phyloP scores from a whole-genome alignment of 805 yeast species.

The Saccharomycopsis guyanensis region DNA sequence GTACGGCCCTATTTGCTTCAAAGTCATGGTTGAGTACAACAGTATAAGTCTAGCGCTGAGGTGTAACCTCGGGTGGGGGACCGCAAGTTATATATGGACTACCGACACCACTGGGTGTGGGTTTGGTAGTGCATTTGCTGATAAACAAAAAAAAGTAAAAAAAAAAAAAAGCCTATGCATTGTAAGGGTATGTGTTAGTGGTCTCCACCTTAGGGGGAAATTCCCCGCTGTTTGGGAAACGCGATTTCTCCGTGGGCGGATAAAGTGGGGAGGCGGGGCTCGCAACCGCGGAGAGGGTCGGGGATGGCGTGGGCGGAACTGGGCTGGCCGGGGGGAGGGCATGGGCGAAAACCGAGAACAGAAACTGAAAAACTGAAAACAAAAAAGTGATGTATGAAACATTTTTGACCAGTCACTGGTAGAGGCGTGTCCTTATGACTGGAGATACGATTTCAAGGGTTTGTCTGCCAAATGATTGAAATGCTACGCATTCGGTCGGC shows the following conservation, averaged over 20 bases:
- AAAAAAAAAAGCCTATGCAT: constrained; percentile 1
- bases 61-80: neutral
- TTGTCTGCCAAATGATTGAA: neutral
- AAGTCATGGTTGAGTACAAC: neutral
- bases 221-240: neutral
- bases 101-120: neutral
- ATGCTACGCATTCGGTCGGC: neutral
- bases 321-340: neutral
- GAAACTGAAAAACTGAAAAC: too few relatives aligned
- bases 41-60: neutral
- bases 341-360: too few relatives aligned
- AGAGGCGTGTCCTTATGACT: neutral
- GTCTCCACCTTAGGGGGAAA: too few relatives aligned
- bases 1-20: neutral
- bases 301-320: too few relatives aligned
- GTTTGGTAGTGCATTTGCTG: constrained; percentile 2
- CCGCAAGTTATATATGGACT: neutral
- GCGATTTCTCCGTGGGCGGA: too few relatives aligned
- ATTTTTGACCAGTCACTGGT: constrained; percentile 4
- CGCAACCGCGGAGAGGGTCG: neutral
- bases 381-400: constrained; percentile 6
- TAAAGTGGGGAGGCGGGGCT: neutral
- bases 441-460: constrained; percentile 8
- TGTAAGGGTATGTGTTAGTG: too few relatives aligned
- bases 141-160: neutral